These are phyloP conservation scores for Kalanchoe fedtschenkoi DNA, from an alignment of 164 flowering plant genomes.

Conservation along the genomic window DNA sequence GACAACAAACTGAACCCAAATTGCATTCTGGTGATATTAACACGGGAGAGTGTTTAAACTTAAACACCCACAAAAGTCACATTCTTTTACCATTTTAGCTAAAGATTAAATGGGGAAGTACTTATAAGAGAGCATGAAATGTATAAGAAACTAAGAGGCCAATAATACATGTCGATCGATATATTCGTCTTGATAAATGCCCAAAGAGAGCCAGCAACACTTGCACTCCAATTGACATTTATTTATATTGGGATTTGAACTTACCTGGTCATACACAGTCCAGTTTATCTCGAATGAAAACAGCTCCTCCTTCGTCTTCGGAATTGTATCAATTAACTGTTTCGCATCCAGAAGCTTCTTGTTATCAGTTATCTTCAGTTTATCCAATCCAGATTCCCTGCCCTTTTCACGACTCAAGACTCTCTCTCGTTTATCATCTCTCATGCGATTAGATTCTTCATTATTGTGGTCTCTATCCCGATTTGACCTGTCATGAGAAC, in stretches of 20 bases:
- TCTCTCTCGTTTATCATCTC: conserved; percentile 53
- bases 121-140: not conserved
- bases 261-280: conserved; percentile 87
- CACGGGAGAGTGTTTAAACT: too few species aligned
- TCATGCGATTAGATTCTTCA: conserved; percentile 37
- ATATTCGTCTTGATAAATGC: not conserved
- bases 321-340: conserved; percentile 95
- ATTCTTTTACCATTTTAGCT: not conserved
- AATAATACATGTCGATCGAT: not conserved
- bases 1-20: too few species aligned
- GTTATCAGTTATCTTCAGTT: conserved; percentile 55
- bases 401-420: conserved; percentile 40
- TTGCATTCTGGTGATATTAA: too few species aligned
- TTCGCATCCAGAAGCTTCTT: conserved; percentile 96
- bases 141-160: not conserved
- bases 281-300: conserved; percentile 88
- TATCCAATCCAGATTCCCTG: conserved; percentile 41
- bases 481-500: conserved; percentile 57
- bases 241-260: not conserved
- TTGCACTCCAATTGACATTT: not conserved
- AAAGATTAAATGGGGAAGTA: too few species aligned
- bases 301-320: conserved; percentile 93
- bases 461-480: conserved; percentile 55
- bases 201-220: not conserved
- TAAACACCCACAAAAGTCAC: too few species aligned